Conservation (phyloP, 225 moss, liverwort and hornwort species). For the Physcomitrellopsis africana region DNA sequence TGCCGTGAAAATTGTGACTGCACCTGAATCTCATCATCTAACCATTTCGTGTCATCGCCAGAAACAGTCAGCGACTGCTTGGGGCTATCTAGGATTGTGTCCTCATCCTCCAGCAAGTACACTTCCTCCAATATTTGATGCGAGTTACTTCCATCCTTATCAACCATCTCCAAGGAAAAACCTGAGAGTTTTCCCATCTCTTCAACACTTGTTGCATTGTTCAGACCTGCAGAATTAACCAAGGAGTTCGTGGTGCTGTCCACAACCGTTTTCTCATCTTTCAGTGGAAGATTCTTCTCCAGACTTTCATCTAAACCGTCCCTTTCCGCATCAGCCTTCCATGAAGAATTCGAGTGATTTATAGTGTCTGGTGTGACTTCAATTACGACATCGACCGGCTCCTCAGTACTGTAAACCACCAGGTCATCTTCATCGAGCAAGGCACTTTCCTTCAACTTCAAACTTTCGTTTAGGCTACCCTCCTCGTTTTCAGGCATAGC, state of each 20-base stretch:
- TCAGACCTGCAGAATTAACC: background rate
- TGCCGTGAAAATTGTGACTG: background rate
- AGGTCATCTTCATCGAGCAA: no score
- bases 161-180: conserved; percentile 15
- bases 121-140: background rate
- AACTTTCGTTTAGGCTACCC: background rate
- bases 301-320: background rate
- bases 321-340: no score
- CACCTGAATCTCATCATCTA: conserved; percentile 9
- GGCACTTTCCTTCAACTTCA: background rate
- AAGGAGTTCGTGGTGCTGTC: background rate
- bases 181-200: background rate
- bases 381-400: no score
- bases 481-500: background rate
- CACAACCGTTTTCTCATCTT: conserved; percentile 10
- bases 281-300: background rate
- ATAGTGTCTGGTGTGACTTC: no score
- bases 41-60: background rate
- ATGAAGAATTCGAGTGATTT: no score
- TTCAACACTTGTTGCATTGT: background rate
- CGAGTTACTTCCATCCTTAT: background rate
- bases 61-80: conserved; percentile 11
- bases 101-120: conserved; percentile 12
- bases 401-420: no score
- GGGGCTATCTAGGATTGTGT: background rate